Evolutionary conservation across 1,284 basidiomycete species (phyloP).

Genomic region (Lentinus polychrous): DNA sequence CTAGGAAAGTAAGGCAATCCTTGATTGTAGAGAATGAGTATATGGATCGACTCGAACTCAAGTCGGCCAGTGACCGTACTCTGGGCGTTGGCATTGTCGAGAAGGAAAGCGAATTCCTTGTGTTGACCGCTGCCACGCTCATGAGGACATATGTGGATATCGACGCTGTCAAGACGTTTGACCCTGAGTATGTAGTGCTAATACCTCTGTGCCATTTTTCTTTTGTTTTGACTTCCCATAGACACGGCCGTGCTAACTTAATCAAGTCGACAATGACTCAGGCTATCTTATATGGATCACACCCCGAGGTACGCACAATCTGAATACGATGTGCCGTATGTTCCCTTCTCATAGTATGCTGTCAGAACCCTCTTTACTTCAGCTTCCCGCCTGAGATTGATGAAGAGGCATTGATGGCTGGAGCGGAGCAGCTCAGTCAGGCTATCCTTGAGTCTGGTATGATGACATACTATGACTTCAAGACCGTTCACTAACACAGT

Average conservation of each 20-base stretch:
- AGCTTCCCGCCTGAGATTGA: conserved; percentile 75
- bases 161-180: conserved; percentile 51
- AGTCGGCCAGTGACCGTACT: conserved; percentile 58
- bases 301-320: conserved; percentile 41
- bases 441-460: conserved; percentile 67
- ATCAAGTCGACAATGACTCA: conserved; percentile 85
- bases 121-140: conserved; percentile 62
- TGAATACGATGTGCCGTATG: neutral
- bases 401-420: conserved; percentile 75
- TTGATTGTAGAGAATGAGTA: conserved; percentile 53
- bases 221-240: conserved; percentile 17
- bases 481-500: neutral
- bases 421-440: conserved; percentile 70
- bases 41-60: conserved; percentile 65
- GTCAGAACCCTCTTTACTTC: conserved; percentile 79
- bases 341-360: conserved; percentile 4
- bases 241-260: conserved; percentile 56
- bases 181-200: conserved; percentile 42
- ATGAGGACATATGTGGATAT: conserved; percentile 58
- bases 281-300: conserved; percentile 77
- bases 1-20: neutral
- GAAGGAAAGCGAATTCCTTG: conserved; percentile 44
- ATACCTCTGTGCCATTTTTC: neutral
- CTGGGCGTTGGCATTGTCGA: conserved; percentile 58
- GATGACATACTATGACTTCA: conserved; percentile 1